Base-by-base conservation (phyloP, 768 basidiomycete genomes). In the Krasilnikovozyma curviuscula region DNA sequence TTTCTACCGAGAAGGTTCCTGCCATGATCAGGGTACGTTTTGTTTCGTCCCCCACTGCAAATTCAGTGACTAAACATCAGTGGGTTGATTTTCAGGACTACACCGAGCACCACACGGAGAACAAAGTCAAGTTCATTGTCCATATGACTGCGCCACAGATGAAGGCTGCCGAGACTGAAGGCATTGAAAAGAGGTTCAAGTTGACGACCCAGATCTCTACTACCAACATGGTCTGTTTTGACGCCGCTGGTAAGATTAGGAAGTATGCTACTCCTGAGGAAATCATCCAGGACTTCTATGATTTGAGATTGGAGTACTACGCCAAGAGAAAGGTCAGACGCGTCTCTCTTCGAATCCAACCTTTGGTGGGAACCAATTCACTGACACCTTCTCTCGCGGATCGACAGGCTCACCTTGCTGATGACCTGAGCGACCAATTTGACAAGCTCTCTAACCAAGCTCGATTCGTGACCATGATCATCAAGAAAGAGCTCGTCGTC, bases 191-290 rank as follows among this genome's bases (percentile, higher is more conserved):
- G 63, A 83, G 76, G 63, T 95, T 98, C 77, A 91, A 86, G 66
- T 68, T 95, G 53, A 76, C 76, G 13, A 66, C 72, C 40, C 83
- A 88, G 63, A 67, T 98, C 63, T 81, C 72, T 63, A 93, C 85
- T 14, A 74, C 76, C 62, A 98, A 98, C 68, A 97, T 98, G 93
- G 93, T 97, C 16, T 88, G 85, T 66, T 98, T 98, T 64, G 91
- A 98, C 65, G 74, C 83, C 52, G 82, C 89, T 16, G 80, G 84
- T 56, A 93, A 91, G 69, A 91, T 98, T 68, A 85, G 79, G 68
- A 89, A 79, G 66, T 97, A 95, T 63, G 69, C 74, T 16, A 73
- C 78, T 0, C 76, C 93, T 0, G 93, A 97, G 61, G 81, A 88
- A 55, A 83, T 98, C 45, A 64, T 97, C 38, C 78, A 83, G 54